Conservation (phyloP, 495 filamentous ascomycete genomes). For the Penicillium subrubescens region DNA sequence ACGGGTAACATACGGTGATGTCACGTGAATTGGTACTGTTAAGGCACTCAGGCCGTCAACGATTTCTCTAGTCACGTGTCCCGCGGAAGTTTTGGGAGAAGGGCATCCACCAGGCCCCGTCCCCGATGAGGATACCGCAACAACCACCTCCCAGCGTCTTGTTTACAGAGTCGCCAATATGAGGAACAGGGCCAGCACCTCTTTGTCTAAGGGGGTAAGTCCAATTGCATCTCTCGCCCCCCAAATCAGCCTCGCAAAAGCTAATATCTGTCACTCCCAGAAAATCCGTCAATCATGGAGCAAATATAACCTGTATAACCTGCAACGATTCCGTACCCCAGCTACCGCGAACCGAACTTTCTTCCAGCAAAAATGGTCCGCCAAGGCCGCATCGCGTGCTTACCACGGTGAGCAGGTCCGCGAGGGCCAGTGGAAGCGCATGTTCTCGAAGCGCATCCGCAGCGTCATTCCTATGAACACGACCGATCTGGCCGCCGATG, state of each 20-base stretch:
- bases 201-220: slow-evolving; percentile 47
- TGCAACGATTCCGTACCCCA: slow-evolving; percentile 54
- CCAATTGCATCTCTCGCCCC: slow-evolving; percentile 4
- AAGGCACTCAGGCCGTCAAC: slow-evolving; percentile 6
- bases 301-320: slow-evolving; percentile 94
- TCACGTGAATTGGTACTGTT: neutral
- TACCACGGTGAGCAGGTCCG: slow-evolving; percentile 95
- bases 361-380: slow-evolving; percentile 97
- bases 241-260: neutral
- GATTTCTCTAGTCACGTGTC: slow-evolving; percentile 34
- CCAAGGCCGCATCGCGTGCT: slow-evolving; percentile 77
- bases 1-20: neutral
- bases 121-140: slow-evolving; percentile 5
- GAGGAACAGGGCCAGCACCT: slow-evolving; percentile 52
- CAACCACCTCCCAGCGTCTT: slow-evolving; percentile 14
- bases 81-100: slow-evolving; percentile 41
- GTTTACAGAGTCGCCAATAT: slow-evolving; percentile 34
- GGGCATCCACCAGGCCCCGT: slow-evolving; percentile 10
- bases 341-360: slow-evolving; percentile 58
- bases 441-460: slow-evolving; percentile 78
- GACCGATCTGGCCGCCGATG: slow-evolving; percentile 68
- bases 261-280: slow-evolving; percentile 46
- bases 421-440: slow-evolving; percentile 86
- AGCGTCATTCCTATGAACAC: slow-evolving; percentile 85
- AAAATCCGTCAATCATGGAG: slow-evolving; percentile 97